Evolutionary conservation across 2,329 filamentous ascomycete genomes (phyloP).

Genomic region (Sclerotinia glacialis): DNA sequence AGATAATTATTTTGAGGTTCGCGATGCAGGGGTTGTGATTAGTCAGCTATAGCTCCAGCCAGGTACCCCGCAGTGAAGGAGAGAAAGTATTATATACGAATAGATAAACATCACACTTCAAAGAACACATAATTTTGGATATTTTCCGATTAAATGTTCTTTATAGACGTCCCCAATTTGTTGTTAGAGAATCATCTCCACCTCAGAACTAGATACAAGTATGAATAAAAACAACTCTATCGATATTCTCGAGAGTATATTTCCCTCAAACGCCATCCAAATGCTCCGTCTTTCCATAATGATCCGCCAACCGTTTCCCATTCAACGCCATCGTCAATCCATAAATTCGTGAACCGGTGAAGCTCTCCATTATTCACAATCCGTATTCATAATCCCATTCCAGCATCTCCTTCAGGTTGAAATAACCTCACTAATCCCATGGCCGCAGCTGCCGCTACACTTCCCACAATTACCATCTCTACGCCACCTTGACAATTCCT

Average conservation of each 20-base stretch:
- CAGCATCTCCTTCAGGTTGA: constrained; percentile 27
- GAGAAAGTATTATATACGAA: too few relatives aligned
- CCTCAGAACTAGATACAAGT: not conserved
- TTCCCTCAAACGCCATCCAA: constrained; percentile 16
- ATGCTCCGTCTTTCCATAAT: constrained; percentile 11
- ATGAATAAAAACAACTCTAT: constrained; percentile 27
- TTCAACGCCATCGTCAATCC: not conserved
- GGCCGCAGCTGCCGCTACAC: constrained; percentile 41
- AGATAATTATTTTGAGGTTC: not conserved
- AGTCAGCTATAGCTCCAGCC: not conserved
- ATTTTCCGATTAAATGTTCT: not conserved
- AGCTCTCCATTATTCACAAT: constrained; percentile 17
- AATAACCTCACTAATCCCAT: constrained; percentile 43
- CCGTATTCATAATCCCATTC: not conserved
- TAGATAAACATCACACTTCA: not conserved
- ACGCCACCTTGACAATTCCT: constrained; percentile 39
- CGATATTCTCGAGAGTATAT: constrained; percentile 31
- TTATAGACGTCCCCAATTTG: too few relatives aligned
- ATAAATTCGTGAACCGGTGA: constrained; percentile 5
- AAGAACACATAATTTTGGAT: not conserved
- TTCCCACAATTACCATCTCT: constrained; percentile 44
- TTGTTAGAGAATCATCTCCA: not conserved
- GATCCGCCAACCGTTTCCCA: not conserved
- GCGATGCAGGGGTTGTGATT: not conserved
- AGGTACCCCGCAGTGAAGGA: too few relatives aligned